Conservation (phyloP, 2,329 filamentous ascomycete genomes). For the Colletotrichum horii region DNA sequence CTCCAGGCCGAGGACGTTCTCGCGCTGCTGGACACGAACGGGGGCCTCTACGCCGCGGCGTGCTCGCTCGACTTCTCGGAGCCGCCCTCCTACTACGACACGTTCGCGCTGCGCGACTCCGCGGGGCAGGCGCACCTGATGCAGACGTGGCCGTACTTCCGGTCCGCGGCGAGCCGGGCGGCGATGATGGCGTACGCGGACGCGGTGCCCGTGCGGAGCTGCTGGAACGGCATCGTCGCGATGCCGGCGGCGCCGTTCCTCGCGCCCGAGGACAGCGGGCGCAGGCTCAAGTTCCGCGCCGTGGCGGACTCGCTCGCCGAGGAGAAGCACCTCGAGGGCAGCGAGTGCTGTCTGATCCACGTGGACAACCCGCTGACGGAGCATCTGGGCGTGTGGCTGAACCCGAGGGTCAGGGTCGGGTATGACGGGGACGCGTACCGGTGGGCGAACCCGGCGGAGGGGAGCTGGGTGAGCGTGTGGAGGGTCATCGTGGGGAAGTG, state of each 20-base stretch:
- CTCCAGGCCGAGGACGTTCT: constrained; percentile 58
- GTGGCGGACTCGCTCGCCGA: constrained; percentile 65
- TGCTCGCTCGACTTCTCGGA: constrained; percentile 66
- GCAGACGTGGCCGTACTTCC: constrained; percentile 66
- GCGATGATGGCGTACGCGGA: constrained; percentile 54
- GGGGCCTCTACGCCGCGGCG: constrained; percentile 64
- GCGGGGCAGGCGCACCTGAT: constrained; percentile 55
- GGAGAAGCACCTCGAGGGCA: constrained; percentile 70
- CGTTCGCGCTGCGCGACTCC: constrained; percentile 64
- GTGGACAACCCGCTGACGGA: constrained; percentile 68
- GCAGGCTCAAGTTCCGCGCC: constrained; percentile 64
- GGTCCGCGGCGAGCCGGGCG: constrained; percentile 52
- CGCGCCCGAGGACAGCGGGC: constrained; percentile 30
- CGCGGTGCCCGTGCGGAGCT: constrained; percentile 50
- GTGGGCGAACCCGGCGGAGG: constrained; percentile 42
- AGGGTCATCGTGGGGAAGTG: constrained; percentile 61
- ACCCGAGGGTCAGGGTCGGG: constrained; percentile 71
- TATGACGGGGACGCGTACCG: constrained; percentile 63
- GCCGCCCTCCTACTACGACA: constrained; percentile 63
- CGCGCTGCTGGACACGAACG: constrained; percentile 60
- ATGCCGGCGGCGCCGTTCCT: constrained; percentile 64
- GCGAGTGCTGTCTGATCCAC: constrained; percentile 80
- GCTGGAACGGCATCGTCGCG: constrained; percentile 52
- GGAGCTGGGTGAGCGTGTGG: constrained; percentile 51
- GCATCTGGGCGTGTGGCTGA: constrained; percentile 66